Conservation (phyloP, 768 basidiomycete species). For the Obba rivulosa region DNA sequence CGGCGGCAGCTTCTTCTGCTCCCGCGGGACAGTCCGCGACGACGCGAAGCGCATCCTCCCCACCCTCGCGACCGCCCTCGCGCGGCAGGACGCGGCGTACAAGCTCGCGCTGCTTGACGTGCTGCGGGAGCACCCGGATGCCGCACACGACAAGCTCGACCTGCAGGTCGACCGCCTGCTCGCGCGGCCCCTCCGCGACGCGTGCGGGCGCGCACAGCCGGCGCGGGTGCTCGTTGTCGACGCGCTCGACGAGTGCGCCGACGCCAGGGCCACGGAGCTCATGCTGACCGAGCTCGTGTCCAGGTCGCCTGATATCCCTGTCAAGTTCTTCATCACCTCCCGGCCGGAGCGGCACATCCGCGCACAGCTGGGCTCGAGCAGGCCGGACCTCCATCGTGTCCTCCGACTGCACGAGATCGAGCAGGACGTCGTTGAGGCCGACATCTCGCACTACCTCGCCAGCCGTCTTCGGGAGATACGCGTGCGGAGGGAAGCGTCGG, state of each 20-base stretch:
- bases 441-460: neutral
- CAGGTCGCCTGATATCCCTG: neutral
- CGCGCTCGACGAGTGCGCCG: conserved; percentile 30
- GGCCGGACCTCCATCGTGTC: neutral
- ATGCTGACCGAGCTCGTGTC: neutral
- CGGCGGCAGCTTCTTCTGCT: conserved; percentile 31
- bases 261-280: neutral
- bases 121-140: conserved; percentile 6
- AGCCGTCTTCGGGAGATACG: neutral
- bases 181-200: conserved; percentile 8
- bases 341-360: neutral
- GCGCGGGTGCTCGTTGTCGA: conserved; percentile 23
- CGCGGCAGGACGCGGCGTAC: conserved; percentile 8
- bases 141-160: neutral
- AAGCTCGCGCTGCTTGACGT: conserved; percentile 19
- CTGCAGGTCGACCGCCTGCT: neutral
- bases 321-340: conserved; percentile 2
- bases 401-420: neutral
- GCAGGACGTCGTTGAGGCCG: neutral
- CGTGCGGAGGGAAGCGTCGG: no score
- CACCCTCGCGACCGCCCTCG: conserved; percentile 20
- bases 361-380: neutral
- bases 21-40: conserved; percentile 10
- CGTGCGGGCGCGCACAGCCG: neutral
- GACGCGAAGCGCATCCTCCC: conserved; percentile 2